Conservation (phyloP, 179 eudicot species). For the Corrigiola litoralis region DNA sequence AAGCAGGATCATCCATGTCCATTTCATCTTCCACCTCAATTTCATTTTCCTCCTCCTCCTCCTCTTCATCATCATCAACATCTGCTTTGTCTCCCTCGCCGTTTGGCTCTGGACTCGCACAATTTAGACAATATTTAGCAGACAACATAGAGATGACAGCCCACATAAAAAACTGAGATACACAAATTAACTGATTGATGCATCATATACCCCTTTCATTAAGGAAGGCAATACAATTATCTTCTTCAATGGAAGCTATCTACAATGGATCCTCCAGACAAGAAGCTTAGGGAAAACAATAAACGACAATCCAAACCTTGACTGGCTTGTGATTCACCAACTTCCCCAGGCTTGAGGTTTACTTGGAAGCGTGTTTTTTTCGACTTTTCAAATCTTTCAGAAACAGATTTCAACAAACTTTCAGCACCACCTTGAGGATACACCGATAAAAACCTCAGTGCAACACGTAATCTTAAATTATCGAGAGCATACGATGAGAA, state of each 20-base stretch:
- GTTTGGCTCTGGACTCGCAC: slow-evolving; percentile 34
- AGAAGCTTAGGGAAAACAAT: neutral
- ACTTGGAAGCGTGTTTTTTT: slow-evolving; percentile 39
- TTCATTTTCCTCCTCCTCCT: slow-evolving; percentile 52
- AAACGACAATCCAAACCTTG: slow-evolving; percentile 41
- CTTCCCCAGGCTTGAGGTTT: slow-evolving; percentile 39
- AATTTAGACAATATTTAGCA: slow-evolving; percentile 2
- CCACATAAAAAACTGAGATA: neutral
- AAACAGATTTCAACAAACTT: slow-evolving; percentile 38
- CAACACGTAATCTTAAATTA: slow-evolving; percentile 53
- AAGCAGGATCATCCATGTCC: slow-evolving; percentile 48
- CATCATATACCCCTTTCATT: neutral
- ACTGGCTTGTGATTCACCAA: slow-evolving; percentile 30
- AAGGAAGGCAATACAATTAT: neutral
- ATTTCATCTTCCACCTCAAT: slow-evolving; percentile 64
- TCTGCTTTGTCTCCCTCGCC: slow-evolving; percentile 57
- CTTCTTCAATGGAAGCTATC: neutral
- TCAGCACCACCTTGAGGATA: slow-evolving; percentile 67
- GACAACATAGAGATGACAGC: neutral
- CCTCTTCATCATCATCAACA: slow-evolving; percentile 50
- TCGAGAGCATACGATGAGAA: slow-evolving; percentile 47
- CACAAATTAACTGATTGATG: neutral
- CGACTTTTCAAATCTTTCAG: slow-evolving; percentile 55
- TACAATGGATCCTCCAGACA: neutral
- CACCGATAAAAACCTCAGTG: slow-evolving; percentile 62